Evolutionary conservation across 768 basidiomycete species (phyloP), one percentile per base, ranked within the genome.

Genomic region (Polyporus arcularius): DNA sequence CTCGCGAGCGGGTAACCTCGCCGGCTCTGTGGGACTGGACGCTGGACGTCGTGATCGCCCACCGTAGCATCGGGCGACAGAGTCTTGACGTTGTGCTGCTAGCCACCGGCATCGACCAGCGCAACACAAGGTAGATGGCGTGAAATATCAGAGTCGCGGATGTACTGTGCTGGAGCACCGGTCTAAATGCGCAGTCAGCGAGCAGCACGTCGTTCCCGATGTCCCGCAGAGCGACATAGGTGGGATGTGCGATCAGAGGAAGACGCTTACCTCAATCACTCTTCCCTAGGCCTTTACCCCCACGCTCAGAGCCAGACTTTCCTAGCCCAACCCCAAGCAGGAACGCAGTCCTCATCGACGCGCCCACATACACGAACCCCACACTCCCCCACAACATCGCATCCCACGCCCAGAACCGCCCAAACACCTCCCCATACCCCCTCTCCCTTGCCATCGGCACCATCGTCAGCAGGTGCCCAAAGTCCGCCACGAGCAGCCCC

Each of bases 381-480:
- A 82, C 76, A 48, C 80, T 82, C 0, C 82, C 81, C 80, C 79
- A 83, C 26, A 74, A 72, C 82, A 83, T 82, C 53, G 79, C 80
- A 63, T 81, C 81, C 81, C 81, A 83, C 41, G 73, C 74, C 76
- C 73, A 74, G n/a, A 79, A 70, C 18, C 71, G 69, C 76, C 79
- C 77, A 62, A 77, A 82, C 21, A 80, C 75, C 11, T 73, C 75
- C 5, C 52, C 48, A 12, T 60, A 61, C 6, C 66, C 67, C 59
- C 66, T 67, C 60, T 67, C 67, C 39, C 32, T 56, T 18, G 79
- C 81, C 9, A 79, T 70, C 12, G 80, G 79, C 9, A 73, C 70
- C 78, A 82, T 80, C 40, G 76, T 78, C 35, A 72, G 60, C 10
- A 83, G 70, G 67, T 83, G 81, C 1, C 82, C 81, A 40, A 82